Percentiles rank a stretch among this genome's conserved stretches.
phyloP scores from a whole-genome alignment of 2,329 filamentous ascomycete genomes.

The Xylaria sp. region DNA sequence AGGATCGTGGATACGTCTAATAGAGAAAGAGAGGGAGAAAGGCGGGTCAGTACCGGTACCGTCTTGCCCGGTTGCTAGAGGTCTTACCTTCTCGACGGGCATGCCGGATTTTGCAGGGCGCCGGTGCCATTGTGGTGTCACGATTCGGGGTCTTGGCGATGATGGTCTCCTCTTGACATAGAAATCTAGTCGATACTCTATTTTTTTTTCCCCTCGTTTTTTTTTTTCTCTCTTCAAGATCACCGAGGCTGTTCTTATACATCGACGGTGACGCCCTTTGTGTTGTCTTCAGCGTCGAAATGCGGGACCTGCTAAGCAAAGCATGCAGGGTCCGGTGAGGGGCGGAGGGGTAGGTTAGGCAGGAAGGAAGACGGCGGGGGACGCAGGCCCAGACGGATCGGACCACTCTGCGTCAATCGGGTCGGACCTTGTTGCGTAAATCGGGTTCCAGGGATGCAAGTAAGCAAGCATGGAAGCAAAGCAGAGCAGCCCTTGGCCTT shows the following conservation, averaged over 20 bases:
- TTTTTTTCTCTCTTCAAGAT: neutral
- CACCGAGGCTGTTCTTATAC: neutral
- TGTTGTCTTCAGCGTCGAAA: neutral
- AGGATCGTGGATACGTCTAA: constrained; percentile 83
- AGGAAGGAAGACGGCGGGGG: too few relatives aligned
- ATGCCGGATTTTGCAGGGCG: constrained; percentile 51
- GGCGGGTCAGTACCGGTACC: constrained; percentile 8
- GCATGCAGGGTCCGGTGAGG: neutral
- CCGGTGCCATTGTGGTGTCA: constrained; percentile 36
- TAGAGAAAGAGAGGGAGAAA: constrained; percentile 11
- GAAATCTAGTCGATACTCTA: too few relatives aligned
- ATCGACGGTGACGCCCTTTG: constrained; percentile 15
- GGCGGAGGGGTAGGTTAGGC: neutral
- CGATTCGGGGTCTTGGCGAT: neutral
- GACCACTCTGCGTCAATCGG: too few relatives aligned
- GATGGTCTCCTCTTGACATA: too few relatives aligned
- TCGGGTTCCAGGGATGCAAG: too few relatives aligned
- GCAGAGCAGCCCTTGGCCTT: too few relatives aligned
- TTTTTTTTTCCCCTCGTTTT: too few relatives aligned
- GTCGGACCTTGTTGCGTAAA: too few relatives aligned
- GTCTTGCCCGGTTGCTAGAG: neutral
- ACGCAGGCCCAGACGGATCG: too few relatives aligned
- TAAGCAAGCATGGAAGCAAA: too few relatives aligned
- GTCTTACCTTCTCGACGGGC: constrained; percentile 61
- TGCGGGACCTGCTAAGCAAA: neutral